A percentile compares a stretch with the other conserved stretches of the same genome.
phyloP scores from a whole-genome alignment of 2,329 filamentous ascomycete genomes.

The Juglanconis oblonga region DNA sequence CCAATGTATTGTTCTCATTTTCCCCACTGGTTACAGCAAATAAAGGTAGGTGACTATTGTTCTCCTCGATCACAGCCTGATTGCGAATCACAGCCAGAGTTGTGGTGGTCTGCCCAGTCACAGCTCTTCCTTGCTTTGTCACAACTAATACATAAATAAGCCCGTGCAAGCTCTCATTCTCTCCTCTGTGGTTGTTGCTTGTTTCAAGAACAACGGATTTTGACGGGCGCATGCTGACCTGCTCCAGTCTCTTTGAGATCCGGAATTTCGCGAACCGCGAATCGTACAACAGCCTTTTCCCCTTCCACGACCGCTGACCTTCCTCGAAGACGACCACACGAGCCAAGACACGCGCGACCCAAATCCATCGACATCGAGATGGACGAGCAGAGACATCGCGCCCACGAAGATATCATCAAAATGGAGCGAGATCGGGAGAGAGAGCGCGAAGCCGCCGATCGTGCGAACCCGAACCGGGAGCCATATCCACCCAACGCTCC shows the following conservation, averaged over 20 bases:
- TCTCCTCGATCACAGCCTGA: background rate
- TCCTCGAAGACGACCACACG: background rate
- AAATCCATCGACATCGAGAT: conserved; percentile 37
- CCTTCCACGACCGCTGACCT: background rate
- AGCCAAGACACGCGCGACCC: conserved; percentile 45
- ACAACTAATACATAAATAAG: background rate
- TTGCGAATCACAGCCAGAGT: no score
- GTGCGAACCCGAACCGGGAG: conserved; percentile 45
- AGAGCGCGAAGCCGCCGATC: conserved; percentile 57
- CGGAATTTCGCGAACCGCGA: conserved; percentile 1
- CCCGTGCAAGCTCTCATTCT: background rate
- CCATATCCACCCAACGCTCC: conserved; percentile 64
- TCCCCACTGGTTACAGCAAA: background rate
- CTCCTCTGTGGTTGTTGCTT: background rate
- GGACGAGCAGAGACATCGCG: conserved; percentile 45
- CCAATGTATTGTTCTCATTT: conserved; percentile 5
- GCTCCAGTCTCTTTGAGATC: conserved; percentile 11
- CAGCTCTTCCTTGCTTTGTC: background rate
- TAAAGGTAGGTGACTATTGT: conserved; percentile 4
- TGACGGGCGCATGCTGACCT: conserved; percentile 1
- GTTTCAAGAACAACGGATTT: background rate
- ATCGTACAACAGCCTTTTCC: background rate
- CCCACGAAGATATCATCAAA: conserved; percentile 45
- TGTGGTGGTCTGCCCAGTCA: background rate
- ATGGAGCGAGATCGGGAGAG: conserved; percentile 61